phyloP scores from a whole-genome alignment of 495 filamentous ascomycete species.

The Xylaria bambusicola region DNA sequence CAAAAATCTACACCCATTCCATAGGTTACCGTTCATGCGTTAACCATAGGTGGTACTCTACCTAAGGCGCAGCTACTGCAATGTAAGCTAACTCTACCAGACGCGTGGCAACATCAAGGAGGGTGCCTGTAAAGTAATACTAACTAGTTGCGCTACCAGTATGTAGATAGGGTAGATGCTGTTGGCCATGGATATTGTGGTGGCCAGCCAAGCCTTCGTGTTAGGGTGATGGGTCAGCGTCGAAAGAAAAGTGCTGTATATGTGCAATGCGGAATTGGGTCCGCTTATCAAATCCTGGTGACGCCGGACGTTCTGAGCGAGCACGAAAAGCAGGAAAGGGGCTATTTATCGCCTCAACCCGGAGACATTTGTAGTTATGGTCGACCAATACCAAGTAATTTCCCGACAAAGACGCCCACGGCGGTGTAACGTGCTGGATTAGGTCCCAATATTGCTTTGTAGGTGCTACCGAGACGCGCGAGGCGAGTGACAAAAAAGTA shows the following conservation, averaged over 20 bases:
- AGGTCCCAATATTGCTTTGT: too few species aligned
- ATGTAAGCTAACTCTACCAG: background rate
- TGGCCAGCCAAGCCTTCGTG: slow-evolving; percentile 8
- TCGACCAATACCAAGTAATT: background rate
- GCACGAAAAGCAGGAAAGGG: slow-evolving; percentile 9
- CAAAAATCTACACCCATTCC: background rate
- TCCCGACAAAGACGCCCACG: background rate
- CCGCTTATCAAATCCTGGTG: background rate
- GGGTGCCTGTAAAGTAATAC: background rate
- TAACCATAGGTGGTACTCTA: background rate
- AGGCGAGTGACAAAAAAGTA: too few species aligned
- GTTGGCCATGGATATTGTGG: slow-evolving; percentile 2
- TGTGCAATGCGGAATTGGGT: background rate
- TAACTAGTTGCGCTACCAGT: too few species aligned
- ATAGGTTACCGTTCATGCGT: background rate
- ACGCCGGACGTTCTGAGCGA: background rate
- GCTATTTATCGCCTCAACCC: slow-evolving; percentile 4
- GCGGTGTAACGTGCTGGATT: background rate
- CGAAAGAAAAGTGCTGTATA: too few species aligned
- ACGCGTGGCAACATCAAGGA: slow-evolving; percentile 1
- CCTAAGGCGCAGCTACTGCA: background rate
- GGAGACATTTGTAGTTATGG: background rate
- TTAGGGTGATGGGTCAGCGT: background rate
- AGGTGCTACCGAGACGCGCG: too few species aligned
- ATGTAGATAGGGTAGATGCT: background rate